These are phyloP conservation scores for Arthrobotrys pseudoclavata DNA, from an alignment of 2,329 filamentous ascomycete species.

Conservation along the genomic window DNA sequence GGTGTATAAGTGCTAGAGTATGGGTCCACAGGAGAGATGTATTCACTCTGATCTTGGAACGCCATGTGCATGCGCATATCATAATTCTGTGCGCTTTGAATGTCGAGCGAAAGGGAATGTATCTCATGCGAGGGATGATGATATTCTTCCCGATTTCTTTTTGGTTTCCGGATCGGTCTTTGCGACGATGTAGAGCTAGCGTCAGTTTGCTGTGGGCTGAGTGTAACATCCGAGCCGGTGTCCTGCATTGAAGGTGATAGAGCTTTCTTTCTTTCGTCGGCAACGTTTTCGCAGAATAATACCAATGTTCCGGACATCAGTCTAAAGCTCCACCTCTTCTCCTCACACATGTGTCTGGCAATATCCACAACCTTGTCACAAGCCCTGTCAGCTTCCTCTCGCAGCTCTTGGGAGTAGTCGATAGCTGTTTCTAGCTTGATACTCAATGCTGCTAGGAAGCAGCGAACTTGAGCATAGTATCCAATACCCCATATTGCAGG, in stretches of 20 bases:
- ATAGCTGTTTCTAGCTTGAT: conserved; percentile 61
- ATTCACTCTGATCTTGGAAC: conserved; percentile 30
- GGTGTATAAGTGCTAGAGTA: conserved; percentile 16
- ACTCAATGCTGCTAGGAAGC: conserved; percentile 61
- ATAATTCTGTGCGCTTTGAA: conserved; percentile 25
- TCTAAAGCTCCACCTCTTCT: conserved; percentile 61
- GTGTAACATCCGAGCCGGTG: conserved; percentile 38
- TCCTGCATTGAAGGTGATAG: conserved; percentile 54
- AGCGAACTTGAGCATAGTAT: conserved; percentile 61
- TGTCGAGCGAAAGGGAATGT: conserved; percentile 25
- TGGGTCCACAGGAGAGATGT: conserved; percentile 35
- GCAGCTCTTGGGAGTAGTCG: conserved; percentile 59
- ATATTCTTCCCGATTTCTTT: conserved; percentile 32
- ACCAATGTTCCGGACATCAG: conserved; percentile 61
- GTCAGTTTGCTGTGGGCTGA: conserved; percentile 37
- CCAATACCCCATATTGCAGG: conserved; percentile 62
- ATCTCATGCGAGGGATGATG: conserved; percentile 31
- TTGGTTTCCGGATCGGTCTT: conserved; percentile 27
- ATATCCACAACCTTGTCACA: conserved; percentile 61
- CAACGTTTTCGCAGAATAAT: conserved; percentile 59
- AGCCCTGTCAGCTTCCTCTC: conserved; percentile 53
- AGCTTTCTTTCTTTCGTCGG: conserved; percentile 41
- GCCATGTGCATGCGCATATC: conserved; percentile 29
- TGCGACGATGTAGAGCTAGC: conserved; percentile 41
- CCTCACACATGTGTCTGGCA: conserved; percentile 61